These are phyloP conservation scores for Baorangia bicolor DNA, from an alignment of 768 basidiomycete species.

Conservation along the genomic window DNA sequence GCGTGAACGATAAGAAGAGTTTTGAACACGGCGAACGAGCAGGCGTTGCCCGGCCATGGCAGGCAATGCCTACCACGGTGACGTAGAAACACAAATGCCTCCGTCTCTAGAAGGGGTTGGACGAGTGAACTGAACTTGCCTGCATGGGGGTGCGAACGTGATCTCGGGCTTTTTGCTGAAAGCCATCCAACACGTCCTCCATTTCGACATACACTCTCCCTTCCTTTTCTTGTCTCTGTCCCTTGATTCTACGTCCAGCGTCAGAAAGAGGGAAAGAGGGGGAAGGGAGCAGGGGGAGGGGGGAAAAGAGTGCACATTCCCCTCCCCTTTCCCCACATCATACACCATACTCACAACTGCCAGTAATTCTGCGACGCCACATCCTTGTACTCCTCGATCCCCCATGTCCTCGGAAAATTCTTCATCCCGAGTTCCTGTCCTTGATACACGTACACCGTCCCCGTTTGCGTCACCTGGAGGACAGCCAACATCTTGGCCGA, in stretches of 20 bases:
- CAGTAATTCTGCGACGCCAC: constrained; percentile 62
- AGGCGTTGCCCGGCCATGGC: too few species aligned
- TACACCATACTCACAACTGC: constrained; percentile 41
- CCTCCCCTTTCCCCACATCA: neutral
- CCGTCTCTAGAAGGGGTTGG: too few species aligned
- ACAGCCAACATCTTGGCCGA: constrained; percentile 67
- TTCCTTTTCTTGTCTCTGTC: constrained; percentile 33
- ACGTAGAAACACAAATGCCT: neutral
- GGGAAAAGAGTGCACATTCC: too few species aligned
- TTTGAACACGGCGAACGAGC: neutral
- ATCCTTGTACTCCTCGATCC: constrained; percentile 72
- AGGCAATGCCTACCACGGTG: neutral
- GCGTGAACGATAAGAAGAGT: too few species aligned
- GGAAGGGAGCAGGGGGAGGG: too few species aligned
- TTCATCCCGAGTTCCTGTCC: constrained; percentile 71
- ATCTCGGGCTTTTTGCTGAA: constrained; percentile 66
- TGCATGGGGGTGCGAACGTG: constrained; percentile 72
- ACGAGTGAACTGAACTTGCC: constrained; percentile 34
- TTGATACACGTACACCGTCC: constrained; percentile 73
- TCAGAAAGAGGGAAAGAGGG: neutral
- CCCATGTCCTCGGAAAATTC: constrained; percentile 63
- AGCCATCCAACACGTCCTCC: constrained; percentile 55
- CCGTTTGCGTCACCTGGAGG: constrained; percentile 58
- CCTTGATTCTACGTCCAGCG: constrained; percentile 35
- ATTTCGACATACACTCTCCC: constrained; percentile 51